A percentile compares a stretch with the other conserved stretches of the same genome.
Conservation (phyloP, 2,329 filamentous ascomycete genomes). For the Trichoderma polysporum region DNA sequence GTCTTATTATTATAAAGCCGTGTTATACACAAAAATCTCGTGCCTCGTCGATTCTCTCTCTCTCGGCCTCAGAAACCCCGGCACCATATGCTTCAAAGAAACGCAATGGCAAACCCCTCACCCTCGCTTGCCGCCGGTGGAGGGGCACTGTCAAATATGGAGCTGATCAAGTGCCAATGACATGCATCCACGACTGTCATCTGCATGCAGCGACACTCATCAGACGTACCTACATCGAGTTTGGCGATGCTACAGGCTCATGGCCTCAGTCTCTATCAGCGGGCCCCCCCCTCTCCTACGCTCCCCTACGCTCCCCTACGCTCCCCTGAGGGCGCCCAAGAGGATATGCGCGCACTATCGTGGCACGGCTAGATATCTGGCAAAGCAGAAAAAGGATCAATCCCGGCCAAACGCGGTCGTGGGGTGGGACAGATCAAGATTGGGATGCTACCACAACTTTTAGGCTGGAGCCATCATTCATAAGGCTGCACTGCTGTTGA, state of each 20-base stretch:
- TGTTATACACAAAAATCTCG: slow-evolving; percentile 7
- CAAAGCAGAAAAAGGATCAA: background rate
- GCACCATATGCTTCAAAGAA: background rate
- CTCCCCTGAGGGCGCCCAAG: background rate
- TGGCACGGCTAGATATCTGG: slow-evolving; percentile 20
- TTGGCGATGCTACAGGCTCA: slow-evolving; percentile 17
- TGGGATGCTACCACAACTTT: slow-evolving; percentile 10
- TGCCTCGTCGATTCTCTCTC: background rate
- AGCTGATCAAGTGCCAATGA: slow-evolving; percentile 21
- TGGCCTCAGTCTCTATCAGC: slow-evolving; percentile 1
- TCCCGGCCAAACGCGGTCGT: slow-evolving; percentile 3
- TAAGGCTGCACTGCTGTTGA: slow-evolving; percentile 14
- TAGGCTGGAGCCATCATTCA: slow-evolving; percentile 10
- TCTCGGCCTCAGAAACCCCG: background rate
- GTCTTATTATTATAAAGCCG: slow-evolving; percentile 7
- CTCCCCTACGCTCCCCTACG: background rate
- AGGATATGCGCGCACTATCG: slow-evolving; percentile 17
- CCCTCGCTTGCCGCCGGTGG: slow-evolving; percentile 17
- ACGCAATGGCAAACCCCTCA: slow-evolving; percentile 16
- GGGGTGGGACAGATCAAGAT: slow-evolving; percentile 18
- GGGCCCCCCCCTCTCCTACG: background rate
- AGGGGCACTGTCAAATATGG: slow-evolving; percentile 17
- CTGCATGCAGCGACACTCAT: slow-evolving; percentile 21
- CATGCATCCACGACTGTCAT: slow-evolving; percentile 22
- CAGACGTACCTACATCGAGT: slow-evolving; percentile 14